Percentiles rank a stretch among this genome's conserved stretches.
These are phyloP conservation scores for Crucihimalaya himalaica DNA, from an alignment of 345 rosid species.

Conservation along the genomic window DNA sequence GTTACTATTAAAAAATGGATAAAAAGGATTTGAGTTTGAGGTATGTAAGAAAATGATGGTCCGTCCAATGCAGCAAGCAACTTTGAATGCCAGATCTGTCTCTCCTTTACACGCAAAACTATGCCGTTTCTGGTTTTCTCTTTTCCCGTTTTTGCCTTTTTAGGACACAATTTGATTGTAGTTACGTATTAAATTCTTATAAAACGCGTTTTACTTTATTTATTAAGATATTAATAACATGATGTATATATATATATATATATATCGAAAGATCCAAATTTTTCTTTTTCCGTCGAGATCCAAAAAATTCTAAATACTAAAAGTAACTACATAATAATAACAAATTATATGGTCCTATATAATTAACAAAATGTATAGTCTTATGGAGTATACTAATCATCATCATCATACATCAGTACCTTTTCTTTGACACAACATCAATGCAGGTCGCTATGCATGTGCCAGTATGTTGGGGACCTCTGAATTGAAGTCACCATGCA, in stretches of 20 bases:
- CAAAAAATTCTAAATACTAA: neutral
- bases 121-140: constrained; percentile 29
- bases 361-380: neutral
- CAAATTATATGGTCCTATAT: neutral
- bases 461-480: constrained; percentile 24
- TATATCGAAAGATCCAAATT: neutral
- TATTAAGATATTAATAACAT: neutral
- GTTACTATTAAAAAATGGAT: neutral
- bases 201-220: neutral
- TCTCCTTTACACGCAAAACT: constrained; percentile 39
- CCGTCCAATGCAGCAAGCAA: constrained; percentile 18
- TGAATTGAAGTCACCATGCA: constrained; percentile 29
- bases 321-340: neutral
- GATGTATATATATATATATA: too few species aligned
- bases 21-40: neutral
- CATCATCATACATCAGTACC: neutral
- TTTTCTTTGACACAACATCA: constrained; percentile 20
- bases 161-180: neutral
- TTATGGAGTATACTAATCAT: neutral
- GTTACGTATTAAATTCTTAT: neutral
- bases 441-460: constrained; percentile 28
- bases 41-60: constrained; percentile 23
- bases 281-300: neutral
- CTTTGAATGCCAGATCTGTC: constrained; percentile 40
- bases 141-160: constrained; percentile 30